Evolutionary conservation across 805 yeast genomes (phyloP), one percentile per base, ranked within the genome.

Genomic region (Blastobotrys attinorum): DNA sequence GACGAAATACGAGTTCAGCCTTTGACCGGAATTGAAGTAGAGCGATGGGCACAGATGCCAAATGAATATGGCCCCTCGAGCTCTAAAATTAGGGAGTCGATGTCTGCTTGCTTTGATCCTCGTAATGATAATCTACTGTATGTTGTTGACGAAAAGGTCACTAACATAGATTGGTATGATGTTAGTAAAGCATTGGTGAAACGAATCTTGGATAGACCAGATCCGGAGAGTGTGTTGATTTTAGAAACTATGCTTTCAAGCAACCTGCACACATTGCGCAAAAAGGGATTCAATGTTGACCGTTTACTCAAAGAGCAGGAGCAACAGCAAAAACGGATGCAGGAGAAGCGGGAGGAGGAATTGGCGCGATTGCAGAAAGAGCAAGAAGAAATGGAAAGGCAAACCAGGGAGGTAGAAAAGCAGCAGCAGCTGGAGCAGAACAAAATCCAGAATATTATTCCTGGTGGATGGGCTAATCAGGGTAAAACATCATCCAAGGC

Each of bases 221-320:
- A 56, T 16, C 68, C 67, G 3, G 71, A 65, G 29, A 55, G 64
- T 2, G 64, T 58, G 3, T 55, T 67, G 18, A 61, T 66, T 4
- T 44, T 66, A 8, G 70, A 66, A 39, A 50, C 64, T 18, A 58
- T 63, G 35, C 53, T 66, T n/a, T 52, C 53, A 22, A 48, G 60
- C 6, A 48, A 57, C 11, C 48, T 66, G 36, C 44, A 46, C 10
- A 40, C 54, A 15, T 53, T 66, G 31, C 61, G 61, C 46, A 43
- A 55, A 34, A 63, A 67, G 37, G 71, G 71, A 8, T 65, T 62
- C 48, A 63, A 66, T 48, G 67, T 66, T 8, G 54, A 55, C 21
- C 46, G 67, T 18, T 46, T 65, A 21, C 50, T 61, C 27, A 47
- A 50, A 36, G 47, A 52, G 38, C 51, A 56, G 31, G 43, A 52